Conservation (phyloP, 345 rosid genomes). For the Ceriops zippeliana region DNA sequence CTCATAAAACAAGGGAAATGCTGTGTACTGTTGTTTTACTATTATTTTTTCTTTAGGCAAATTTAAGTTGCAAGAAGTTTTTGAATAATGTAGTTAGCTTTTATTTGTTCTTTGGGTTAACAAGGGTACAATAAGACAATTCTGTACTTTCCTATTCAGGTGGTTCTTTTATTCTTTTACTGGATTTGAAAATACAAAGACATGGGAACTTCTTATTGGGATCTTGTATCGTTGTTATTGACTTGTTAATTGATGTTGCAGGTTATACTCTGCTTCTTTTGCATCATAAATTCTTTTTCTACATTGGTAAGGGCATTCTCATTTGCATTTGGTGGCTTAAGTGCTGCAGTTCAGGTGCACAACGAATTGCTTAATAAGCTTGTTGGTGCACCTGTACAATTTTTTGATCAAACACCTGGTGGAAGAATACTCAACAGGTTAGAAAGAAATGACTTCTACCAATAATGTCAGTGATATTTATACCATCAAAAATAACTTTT, state of each 20-base stretch:
- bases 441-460: slow-evolving; percentile 12
- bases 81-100: too few species aligned
- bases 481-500: slow-evolving; percentile 2
- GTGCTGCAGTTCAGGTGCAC: slow-evolving; percentile 49
- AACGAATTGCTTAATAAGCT: slow-evolving; percentile 39
- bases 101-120: too few species aligned
- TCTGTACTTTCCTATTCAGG: neutral
- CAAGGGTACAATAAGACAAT: neutral
- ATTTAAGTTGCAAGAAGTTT: neutral
- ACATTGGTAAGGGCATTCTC: slow-evolving; percentile 92
- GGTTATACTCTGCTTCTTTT: slow-evolving; percentile 73
- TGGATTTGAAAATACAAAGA: neutral
- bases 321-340: slow-evolving; percentile 86
- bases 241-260: slow-evolving; percentile 34
- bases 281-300: slow-evolving; percentile 58
- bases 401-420: slow-evolving; percentile 90
- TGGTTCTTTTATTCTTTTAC: too few species aligned
- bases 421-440: slow-evolving; percentile 96
- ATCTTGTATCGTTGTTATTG: neutral
- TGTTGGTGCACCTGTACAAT: slow-evolving; percentile 68
- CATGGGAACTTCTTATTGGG: slow-evolving; percentile 4
- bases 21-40: too few species aligned
- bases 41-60: neutral
- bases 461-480: slow-evolving; percentile 10
- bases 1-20: too few species aligned